These are phyloP conservation scores for Thraustochytrium sp. DNA, from an alignment of 352 stramenopile species.

Conservation along the genomic window DNA sequence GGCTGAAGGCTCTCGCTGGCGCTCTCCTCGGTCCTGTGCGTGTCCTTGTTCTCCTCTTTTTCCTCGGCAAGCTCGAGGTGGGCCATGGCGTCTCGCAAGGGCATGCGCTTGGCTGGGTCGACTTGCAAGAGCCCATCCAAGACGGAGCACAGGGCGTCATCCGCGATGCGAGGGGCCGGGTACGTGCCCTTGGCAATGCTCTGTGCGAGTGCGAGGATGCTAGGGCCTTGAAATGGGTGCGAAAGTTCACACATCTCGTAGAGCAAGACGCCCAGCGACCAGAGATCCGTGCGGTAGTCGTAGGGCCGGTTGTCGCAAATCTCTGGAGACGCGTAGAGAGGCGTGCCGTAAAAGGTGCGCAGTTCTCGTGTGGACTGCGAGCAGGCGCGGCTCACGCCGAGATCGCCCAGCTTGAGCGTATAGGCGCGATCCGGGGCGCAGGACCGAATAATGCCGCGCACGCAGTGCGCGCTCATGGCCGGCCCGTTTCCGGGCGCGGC, in stretches of 20 bases:
- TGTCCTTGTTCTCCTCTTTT: neutral
- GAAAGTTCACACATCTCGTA: slow-evolving; percentile 68
- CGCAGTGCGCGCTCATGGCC: too few species aligned
- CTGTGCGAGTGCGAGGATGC: slow-evolving; percentile 41
- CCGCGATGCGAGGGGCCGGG: neutral
- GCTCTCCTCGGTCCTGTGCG: too few species aligned
- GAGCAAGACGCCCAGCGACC: slow-evolving; percentile 72
- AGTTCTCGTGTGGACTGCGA: slow-evolving; percentile 51
- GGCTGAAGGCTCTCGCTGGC: too few species aligned
- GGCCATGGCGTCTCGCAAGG: neutral
- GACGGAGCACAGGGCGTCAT: neutral
- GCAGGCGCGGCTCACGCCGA: slow-evolving; percentile 60
- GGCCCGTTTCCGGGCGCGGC: too few species aligned
- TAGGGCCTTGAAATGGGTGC: slow-evolving; percentile 65
- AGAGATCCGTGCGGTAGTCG: slow-evolving; percentile 74
- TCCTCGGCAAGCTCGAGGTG: neutral
- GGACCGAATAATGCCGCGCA: slow-evolving; percentile 46
- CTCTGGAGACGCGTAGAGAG: slow-evolving; percentile 71
- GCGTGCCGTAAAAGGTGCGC: slow-evolving; percentile 48
- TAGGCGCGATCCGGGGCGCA: slow-evolving; percentile 56
- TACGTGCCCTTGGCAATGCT: slow-evolving; percentile 45
- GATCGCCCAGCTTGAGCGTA: slow-evolving; percentile 66
- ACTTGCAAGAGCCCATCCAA: neutral
- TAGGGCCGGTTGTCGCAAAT: slow-evolving; percentile 71
- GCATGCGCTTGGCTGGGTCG: neutral